Evolutionary conservation across 1,139 yeast genomes (phyloP).

Genomic region (Taiozyma sp.): DNA sequence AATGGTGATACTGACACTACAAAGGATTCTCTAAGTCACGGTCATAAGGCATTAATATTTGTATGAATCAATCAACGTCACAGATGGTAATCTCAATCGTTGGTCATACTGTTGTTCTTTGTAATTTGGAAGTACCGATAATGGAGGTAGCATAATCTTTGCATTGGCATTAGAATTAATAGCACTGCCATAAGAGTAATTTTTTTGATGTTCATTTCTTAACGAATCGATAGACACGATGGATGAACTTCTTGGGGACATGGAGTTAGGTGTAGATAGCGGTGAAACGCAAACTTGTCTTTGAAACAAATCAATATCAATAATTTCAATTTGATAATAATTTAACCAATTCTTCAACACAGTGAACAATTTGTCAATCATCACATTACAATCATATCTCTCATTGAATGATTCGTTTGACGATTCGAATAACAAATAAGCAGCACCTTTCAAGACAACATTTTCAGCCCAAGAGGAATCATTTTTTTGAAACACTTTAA

Average conservation of each 20-base stretch:
- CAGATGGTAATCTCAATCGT: neutral
- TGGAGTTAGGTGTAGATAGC: neutral
- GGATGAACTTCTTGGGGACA: neutral
- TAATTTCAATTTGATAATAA: neutral
- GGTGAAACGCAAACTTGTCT: neutral
- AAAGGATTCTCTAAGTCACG: neutral
- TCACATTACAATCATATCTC: neutral
- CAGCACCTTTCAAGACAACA: constrained; percentile 12
- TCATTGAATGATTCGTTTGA: constrained; percentile 1
- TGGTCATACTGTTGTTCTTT: neutral
- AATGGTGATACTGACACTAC: too few species aligned
- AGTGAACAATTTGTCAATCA: neutral
- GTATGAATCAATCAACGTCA: neutral
- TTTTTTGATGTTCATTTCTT: neutral
- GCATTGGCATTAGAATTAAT: neutral
- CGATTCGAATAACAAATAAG: constrained; percentile 18
- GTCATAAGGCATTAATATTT: neutral
- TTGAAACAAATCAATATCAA: neutral
- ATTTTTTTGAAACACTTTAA: constrained; percentile 3
- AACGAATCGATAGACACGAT: neutral
- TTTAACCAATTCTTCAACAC: constrained; percentile 3
- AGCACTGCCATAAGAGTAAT: neutral
- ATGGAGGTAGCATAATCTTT: neutral
- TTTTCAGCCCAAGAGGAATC: constrained; percentile 1
- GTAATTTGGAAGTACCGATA: neutral